Evolutionary conservation across 805 yeast species (phyloP), one percentile per base, ranked within the genome.

Genomic region (Brettanomyces anomalus): DNA sequence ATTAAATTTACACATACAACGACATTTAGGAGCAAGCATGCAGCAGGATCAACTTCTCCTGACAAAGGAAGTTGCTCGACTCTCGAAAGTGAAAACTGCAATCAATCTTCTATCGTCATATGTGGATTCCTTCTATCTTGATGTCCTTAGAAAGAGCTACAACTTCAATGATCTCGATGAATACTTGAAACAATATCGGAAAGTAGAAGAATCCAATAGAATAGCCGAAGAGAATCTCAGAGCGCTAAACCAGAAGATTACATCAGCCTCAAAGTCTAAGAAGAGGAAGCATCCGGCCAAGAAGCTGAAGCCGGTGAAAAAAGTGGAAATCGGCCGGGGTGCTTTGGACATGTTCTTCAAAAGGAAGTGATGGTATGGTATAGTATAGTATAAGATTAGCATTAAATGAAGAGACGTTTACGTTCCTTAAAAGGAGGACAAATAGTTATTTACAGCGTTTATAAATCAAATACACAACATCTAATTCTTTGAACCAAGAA

Each of bases 331-430:
- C 2, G 81, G 81, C 1, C 74, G 66, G 50, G 88, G 93, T 1
- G 85, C 87, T 1, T 62, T 83, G 21, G 90, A 83, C 54, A 72
- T 76, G 42, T 80, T 83, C 49, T 82, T 80, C 58, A 76, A 70
- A 49, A 73, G 64, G 36, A 53, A 51, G 19, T 39, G 19, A 33
- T 36, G 28, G 36, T 20, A 10, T 28, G 14, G 13, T 10, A 28
- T 10, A 10, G 14, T 28, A 28, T 14, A 28, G n/a, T n/a, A n/a
- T n/a, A n/a, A n/a, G n/a, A n/a, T n/a, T n/a, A n/a, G n/a, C n/a
- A 24, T 24, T 24, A 24, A 24, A 24, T 7, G 28, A 24, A 24
- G 28, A 24, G 10, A 24, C 10, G 6, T 24, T 24, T 24, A 24
- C 28, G 10, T 24, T 24, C 28, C 28, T 11, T 24, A 7, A 7